Conservation (phyloP, 1,284 basidiomycete species). For the Bjerkandera adusta region DNA sequence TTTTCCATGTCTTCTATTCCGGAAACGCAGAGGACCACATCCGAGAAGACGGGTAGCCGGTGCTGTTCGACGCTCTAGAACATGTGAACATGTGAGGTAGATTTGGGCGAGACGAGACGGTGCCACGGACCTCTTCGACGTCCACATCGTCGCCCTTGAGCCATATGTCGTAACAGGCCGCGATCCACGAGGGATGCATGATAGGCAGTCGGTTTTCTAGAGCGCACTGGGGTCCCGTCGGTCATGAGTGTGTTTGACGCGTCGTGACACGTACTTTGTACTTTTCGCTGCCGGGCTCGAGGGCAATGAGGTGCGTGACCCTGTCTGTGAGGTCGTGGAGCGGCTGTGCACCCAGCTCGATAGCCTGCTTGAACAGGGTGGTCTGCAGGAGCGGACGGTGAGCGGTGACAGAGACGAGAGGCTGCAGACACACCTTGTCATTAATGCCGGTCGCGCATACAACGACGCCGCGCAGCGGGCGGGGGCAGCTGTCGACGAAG, state of each 20-base stretch:
- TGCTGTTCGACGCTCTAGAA: slow-evolving; percentile 51
- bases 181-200: slow-evolving; percentile 69
- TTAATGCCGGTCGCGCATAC: slow-evolving; percentile 71
- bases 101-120: not conserved
- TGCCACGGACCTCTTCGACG: slow-evolving; percentile 39
- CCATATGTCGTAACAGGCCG: slow-evolving; percentile 69
- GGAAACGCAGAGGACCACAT: slow-evolving; percentile 61
- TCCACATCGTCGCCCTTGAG: slow-evolving; percentile 74
- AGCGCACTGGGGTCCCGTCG: slow-evolving; percentile 54
- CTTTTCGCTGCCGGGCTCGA: slow-evolving; percentile 70
- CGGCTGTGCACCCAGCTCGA: slow-evolving; percentile 71
- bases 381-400: slow-evolving; percentile 37
- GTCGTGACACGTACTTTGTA: slow-evolving; percentile 46
- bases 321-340: slow-evolving; percentile 71
- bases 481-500: slow-evolving; percentile 52
- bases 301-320: slow-evolving; percentile 79
- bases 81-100: not conserved
- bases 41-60: slow-evolving; percentile 64
- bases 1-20: slow-evolving; percentile 56
- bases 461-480: slow-evolving; percentile 62
- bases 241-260: not conserved
- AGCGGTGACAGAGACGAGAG: slow-evolving; percentile 4
- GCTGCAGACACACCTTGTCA: slow-evolving; percentile 61
- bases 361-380: slow-evolving; percentile 67
- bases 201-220: slow-evolving; percentile 73